phyloP scores from a whole-genome alignment of 2,329 filamentous ascomycete species.

The Fusarium goolgardi region DNA sequence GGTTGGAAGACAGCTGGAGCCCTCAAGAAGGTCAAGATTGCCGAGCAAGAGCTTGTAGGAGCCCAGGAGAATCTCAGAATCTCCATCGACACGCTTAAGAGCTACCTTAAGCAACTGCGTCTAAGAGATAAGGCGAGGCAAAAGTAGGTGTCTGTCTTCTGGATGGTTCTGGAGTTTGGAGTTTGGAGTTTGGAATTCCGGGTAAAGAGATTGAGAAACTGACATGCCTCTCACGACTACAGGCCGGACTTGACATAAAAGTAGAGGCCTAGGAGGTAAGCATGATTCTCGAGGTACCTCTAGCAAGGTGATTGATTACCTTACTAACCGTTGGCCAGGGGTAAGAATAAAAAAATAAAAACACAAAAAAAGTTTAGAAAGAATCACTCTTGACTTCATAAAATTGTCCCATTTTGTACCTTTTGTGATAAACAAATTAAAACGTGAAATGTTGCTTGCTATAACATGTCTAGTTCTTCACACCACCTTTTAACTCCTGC shows the following conservation, averaged over 20 bases:
- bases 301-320: background rate
- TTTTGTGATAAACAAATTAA: slow-evolving; percentile 35
- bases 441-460: slow-evolving; percentile 37
- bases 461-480: slow-evolving; percentile 43
- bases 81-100: background rate
- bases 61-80: background rate
- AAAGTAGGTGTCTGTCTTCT: background rate
- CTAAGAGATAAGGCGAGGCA: too few relatives aligned
- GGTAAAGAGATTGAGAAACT: background rate
- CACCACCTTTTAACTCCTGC: slow-evolving; percentile 66
- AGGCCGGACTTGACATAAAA: background rate
- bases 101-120: background rate
- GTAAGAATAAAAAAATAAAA: background rate
- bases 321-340: background rate
- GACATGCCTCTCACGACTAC: background rate
- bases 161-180: background rate
- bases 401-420: slow-evolving; percentile 11
- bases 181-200: background rate
- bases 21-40: background rate
- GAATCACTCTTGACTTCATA: background rate
- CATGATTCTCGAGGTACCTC: background rate
- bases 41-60: background rate
- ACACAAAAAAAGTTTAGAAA: background rate
- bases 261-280: background rate
- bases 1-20: background rate